These are phyloP conservation scores for Dioscorea zingiberensis DNA, from an alignment of 106 monocot genomes.

Conservation along the genomic window DNA sequence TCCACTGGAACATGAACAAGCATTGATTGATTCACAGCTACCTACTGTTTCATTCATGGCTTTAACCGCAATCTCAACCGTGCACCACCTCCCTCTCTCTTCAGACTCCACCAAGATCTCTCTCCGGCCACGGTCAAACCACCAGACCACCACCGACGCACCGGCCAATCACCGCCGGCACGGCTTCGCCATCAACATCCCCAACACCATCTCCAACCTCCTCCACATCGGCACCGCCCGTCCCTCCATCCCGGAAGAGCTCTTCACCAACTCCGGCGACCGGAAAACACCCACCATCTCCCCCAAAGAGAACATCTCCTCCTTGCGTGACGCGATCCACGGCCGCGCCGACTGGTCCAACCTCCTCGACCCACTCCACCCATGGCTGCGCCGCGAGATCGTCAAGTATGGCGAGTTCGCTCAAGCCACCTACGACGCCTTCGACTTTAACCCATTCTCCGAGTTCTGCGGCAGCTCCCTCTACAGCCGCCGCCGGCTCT, in stretches of 20 bases:
- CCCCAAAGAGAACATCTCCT: constrained; percentile 51
- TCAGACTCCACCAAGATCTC: not conserved
- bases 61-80: not conserved
- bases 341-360: constrained; percentile 40
- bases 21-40: too few species aligned
- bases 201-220: constrained; percentile 17
- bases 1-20: too few species aligned
- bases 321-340: constrained; percentile 32
- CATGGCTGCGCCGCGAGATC: constrained; percentile 58
- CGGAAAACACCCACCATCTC: constrained; percentile 20
- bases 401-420: constrained; percentile 75
- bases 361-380: constrained; percentile 67
- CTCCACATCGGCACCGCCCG: constrained; percentile 16
- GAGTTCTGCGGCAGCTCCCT: constrained; percentile 46
- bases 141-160: constrained; percentile 1
- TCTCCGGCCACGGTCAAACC: not conserved
- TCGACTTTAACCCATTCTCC: constrained; percentile 53
- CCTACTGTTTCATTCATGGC: too few species aligned
- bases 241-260: not conserved
- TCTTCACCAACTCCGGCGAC: not conserved
- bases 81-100: constrained; percentile 6
- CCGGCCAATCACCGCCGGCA: constrained; percentile 5
- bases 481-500: constrained; percentile 30
- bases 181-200: constrained; percentile 19
- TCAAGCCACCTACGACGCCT: constrained; percentile 77